phyloP scores from a whole-genome alignment of 139 green algal genomes.

The Chlamydomonas sphaeroides region DNA sequence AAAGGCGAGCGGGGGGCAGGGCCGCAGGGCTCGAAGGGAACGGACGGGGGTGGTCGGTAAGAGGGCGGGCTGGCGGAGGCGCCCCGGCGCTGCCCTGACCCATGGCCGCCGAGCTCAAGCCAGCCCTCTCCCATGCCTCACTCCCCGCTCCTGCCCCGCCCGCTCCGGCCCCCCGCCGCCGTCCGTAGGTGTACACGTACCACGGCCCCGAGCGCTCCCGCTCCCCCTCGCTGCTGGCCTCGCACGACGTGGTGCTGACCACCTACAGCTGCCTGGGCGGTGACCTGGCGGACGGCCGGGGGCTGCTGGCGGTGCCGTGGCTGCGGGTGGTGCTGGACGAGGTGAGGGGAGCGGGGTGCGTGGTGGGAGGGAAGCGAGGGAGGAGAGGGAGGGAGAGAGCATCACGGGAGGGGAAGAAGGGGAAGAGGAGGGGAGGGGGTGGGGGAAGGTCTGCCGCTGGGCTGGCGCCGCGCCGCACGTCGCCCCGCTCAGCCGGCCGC shows the following conservation, averaged over 20 bases:
- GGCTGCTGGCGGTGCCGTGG: slow-evolving; percentile 49
- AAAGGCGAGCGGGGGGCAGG: slow-evolving; percentile 15
- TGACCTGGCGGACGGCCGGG: slow-evolving; percentile 40
- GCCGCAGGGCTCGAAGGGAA: too few relatives aligned
- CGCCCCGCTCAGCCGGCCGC: too few relatives aligned
- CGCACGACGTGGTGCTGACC: slow-evolving; percentile 72
- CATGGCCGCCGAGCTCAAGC: too few relatives aligned
- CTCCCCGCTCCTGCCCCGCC: too few relatives aligned
- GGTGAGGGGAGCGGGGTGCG: not conserved
- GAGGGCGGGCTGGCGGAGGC: too few relatives aligned
- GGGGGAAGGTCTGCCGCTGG: too few relatives aligned
- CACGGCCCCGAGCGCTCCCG: slow-evolving; percentile 56
- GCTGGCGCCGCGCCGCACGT: too few relatives aligned
- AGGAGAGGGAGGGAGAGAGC: not conserved
- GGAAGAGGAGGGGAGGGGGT: too few relatives aligned
- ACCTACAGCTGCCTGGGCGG: slow-evolving; percentile 64
- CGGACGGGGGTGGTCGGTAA: too few relatives aligned
- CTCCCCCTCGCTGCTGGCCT: slow-evolving; percentile 52
- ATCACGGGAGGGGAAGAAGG: too few relatives aligned
- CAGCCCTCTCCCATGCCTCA: too few relatives aligned
- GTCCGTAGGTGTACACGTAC: slow-evolving; percentile 55
- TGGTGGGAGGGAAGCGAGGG: not conserved
- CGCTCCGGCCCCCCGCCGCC: not conserved
- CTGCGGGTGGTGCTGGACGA: slow-evolving; percentile 74
- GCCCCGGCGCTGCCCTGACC: too few relatives aligned